phyloP scores from a whole-genome alignment of 148 eudicot species.

The Rhododendron vialii region DNA sequence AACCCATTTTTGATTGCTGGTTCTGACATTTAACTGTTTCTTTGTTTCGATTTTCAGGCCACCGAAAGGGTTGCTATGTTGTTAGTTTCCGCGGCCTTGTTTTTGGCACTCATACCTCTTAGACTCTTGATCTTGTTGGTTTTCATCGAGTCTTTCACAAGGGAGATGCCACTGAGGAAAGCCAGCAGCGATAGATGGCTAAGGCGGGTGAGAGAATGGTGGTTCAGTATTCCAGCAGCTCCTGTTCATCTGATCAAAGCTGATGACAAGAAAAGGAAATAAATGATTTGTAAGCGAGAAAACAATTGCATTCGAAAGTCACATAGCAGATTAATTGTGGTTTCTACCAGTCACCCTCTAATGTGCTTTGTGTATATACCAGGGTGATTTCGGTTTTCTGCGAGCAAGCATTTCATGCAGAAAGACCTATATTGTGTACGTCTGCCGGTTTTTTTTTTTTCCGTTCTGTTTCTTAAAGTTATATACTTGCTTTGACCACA shows the following conservation, averaged over 20 bases:
- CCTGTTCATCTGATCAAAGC: constrained; percentile 65
- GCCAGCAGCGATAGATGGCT: constrained; percentile 48
- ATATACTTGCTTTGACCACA: neutral
- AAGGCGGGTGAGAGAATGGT: constrained; percentile 77
- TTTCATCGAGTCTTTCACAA: constrained; percentile 56
- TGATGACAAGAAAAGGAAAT: constrained; percentile 68
- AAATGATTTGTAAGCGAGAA: constrained; percentile 13
- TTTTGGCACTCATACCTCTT: constrained; percentile 45
- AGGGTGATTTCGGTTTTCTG: neutral
- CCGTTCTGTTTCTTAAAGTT: neutral
- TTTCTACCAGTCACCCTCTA: constrained; percentile 19
- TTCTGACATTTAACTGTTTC: neutral
- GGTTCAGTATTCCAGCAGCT: constrained; percentile 83
- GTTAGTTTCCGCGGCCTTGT: constrained; percentile 37
- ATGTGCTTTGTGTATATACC: constrained; percentile 31
- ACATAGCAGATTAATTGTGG: neutral
- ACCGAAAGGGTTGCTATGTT: constrained; percentile 53
- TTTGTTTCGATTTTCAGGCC: constrained; percentile 42
- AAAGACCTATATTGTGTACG: neutral
- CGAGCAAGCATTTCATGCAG: neutral
- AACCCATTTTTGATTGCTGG: neutral
- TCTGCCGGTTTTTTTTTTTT: neutral
- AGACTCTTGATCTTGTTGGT: constrained; percentile 32
- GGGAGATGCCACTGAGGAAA: constrained; percentile 72
- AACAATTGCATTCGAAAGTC: neutral